Evolutionary conservation across 2,329 filamentous ascomycete species (phyloP).

Genomic region (Blastomyces percursus): DNA sequence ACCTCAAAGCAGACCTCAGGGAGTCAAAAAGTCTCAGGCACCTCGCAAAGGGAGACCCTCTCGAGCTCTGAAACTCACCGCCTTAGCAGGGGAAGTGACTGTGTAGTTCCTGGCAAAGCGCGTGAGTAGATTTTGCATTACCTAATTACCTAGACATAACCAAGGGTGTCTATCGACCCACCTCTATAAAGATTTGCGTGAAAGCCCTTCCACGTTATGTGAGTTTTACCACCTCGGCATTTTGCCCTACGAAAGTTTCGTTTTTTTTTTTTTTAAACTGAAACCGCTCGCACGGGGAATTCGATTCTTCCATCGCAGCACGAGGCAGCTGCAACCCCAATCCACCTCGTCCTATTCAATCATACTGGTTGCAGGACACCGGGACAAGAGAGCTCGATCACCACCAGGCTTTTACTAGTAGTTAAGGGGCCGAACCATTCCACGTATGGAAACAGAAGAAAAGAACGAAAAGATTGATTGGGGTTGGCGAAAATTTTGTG

Average conservation of each 20-base stretch:
- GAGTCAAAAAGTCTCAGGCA: background rate
- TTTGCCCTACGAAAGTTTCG: background rate
- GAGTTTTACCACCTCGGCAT: background rate
- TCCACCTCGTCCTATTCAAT: background rate
- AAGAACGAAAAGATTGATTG: no score
- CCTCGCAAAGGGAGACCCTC: background rate
- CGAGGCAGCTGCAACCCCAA: background rate
- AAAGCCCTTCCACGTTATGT: background rate
- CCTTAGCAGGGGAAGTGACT: background rate
- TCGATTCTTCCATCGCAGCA: background rate
- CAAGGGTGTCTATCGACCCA: background rate
- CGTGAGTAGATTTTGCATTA: background rate
- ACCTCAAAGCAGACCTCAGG: background rate
- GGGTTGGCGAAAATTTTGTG: no score
- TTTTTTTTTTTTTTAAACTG: no score
- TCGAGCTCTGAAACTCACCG: background rate
- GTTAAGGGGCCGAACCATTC: no score
- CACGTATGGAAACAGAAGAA: no score
- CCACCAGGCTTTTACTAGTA: no score
- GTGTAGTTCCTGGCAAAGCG: background rate
- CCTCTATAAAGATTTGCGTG: background rate
- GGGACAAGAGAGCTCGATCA: no score
- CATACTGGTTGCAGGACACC: background rate
- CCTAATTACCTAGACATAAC: background rate
- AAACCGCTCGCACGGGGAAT: background rate